phyloP scores from a whole-genome alignment of 208 protist species.

The Leishmania gerbilli region DNA sequence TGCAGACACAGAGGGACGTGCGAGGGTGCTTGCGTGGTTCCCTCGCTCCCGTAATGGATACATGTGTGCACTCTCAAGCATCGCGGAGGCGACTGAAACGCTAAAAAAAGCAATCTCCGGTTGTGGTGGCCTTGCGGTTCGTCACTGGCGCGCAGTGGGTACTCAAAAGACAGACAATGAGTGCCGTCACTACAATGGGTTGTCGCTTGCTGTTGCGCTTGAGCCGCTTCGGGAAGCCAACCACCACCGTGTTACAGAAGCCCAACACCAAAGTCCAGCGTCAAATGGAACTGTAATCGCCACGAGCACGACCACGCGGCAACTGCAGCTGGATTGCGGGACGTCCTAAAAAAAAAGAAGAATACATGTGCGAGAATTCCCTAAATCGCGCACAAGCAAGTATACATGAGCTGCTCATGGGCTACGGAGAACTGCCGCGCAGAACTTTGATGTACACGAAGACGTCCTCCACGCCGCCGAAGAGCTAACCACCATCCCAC shows the following conservation, averaged over 20 bases:
- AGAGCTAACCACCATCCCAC: constrained; percentile 9
- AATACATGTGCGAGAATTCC: background rate
- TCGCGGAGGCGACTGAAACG: no score
- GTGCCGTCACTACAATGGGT: background rate
- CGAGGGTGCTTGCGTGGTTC: background rate
- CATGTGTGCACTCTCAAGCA: background rate
- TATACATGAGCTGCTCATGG: no score
- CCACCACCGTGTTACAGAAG: background rate
- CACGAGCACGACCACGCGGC: background rate
- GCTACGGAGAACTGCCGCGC: background rate
- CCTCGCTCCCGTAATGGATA: background rate
- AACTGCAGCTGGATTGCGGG: background rate
- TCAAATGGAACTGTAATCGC: background rate
- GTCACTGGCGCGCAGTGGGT: background rate
- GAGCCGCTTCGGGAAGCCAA: background rate
- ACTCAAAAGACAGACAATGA: background rate
- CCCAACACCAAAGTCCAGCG: background rate
- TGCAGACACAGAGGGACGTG: background rate
- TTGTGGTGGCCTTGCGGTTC: background rate
- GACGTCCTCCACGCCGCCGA: constrained; percentile 25
- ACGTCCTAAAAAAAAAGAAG: background rate
- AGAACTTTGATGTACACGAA: constrained; percentile 53
- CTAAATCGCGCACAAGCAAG: background rate
- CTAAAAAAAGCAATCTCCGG: background rate
- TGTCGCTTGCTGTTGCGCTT: background rate